Conservation (phyloP, 2,329 filamentous ascomycete genomes). For the Aspergillus fructus region DNA sequence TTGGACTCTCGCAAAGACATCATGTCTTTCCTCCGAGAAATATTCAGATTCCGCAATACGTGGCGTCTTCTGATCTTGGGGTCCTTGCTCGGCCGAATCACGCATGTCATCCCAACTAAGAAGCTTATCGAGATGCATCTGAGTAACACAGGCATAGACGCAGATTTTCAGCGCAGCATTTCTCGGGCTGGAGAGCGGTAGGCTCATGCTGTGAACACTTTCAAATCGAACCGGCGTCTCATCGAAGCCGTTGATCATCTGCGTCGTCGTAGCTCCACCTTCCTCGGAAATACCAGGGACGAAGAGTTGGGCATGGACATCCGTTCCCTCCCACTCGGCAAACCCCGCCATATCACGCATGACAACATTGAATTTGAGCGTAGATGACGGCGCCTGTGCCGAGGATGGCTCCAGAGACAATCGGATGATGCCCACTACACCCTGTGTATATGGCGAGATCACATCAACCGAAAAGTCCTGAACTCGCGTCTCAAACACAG, state of each 20-base stretch:
- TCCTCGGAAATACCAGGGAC: slow-evolving; percentile 87
- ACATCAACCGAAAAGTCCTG: slow-evolving; percentile 93
- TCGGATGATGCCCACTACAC: slow-evolving; percentile 85
- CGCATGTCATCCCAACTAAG: slow-evolving; percentile 99
- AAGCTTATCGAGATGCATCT: slow-evolving; percentile 94
- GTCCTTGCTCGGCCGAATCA: slow-evolving; percentile 61
- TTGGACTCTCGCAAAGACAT: slow-evolving; percentile 83
- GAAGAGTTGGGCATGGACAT: slow-evolving; percentile 96
- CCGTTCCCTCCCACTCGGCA: slow-evolving; percentile 89
- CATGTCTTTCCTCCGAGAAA: slow-evolving; percentile 88
- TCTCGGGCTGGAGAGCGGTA: slow-evolving; percentile 74
- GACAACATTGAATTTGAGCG: slow-evolving; percentile 95
- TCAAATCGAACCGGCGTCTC: slow-evolving; percentile 91
- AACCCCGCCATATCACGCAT: slow-evolving; percentile 97
- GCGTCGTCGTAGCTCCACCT: slow-evolving; percentile 89
- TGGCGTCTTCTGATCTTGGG: slow-evolving; percentile 60
- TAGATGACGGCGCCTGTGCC: slow-evolving; percentile 85
- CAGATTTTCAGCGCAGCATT: slow-evolving; percentile 79
- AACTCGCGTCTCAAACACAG: slow-evolving; percentile 90
- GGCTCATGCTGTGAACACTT: slow-evolving; percentile 96
- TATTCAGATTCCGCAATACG: slow-evolving; percentile 90
- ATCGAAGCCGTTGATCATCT: slow-evolving; percentile 91
- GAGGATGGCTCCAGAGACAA: slow-evolving; percentile 91
- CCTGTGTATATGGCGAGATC: slow-evolving; percentile 86
- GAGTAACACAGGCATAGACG: slow-evolving; percentile 85